phyloP scores from a whole-genome alignment of 208 protist species.

The Sergeia podlipaevii region DNA sequence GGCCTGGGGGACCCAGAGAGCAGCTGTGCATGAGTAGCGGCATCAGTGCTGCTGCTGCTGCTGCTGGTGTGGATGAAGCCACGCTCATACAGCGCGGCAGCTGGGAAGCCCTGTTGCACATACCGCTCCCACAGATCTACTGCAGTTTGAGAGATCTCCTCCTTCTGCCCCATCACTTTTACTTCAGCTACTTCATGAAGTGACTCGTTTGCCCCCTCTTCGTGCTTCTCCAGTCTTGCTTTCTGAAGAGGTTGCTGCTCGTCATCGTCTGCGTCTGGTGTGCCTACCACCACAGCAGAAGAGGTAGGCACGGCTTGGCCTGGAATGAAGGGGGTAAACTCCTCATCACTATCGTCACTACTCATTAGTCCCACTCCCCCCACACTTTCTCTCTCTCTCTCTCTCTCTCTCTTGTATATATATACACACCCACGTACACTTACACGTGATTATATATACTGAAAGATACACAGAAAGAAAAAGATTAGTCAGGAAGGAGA shows the following conservation, averaged over 20 bases:
- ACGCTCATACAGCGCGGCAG: constrained; percentile 47
- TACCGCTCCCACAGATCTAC: constrained; percentile 16
- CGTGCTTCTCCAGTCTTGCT: no score
- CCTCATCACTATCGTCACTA: constrained; percentile 50
- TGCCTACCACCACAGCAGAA: not conserved
- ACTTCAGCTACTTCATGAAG: not conserved
- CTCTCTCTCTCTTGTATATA: no score
- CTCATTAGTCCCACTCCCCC: no score
- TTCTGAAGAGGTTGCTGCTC: no score
- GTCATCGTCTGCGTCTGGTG: constrained; percentile 2
- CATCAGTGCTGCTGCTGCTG: not conserved
- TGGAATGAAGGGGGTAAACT: constrained; percentile 56
- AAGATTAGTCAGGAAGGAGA: no score
- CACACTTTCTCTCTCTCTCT: no score
- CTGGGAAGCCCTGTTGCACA: constrained; percentile 26
- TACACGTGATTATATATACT: no score
- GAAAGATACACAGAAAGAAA: no score
- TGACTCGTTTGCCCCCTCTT: not conserved
- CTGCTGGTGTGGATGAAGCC: constrained; percentile 50
- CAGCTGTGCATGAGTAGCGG: not conserved
- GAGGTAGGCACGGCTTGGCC: not conserved
- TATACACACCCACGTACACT: no score
- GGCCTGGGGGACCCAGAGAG: not conserved
- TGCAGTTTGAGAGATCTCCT: not conserved
- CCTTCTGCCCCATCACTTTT: not conserved